These are phyloP conservation scores for Fusarium haematococcum DNA, from an alignment of 2,329 filamentous ascomycete species.

Conservation along the genomic window DNA sequence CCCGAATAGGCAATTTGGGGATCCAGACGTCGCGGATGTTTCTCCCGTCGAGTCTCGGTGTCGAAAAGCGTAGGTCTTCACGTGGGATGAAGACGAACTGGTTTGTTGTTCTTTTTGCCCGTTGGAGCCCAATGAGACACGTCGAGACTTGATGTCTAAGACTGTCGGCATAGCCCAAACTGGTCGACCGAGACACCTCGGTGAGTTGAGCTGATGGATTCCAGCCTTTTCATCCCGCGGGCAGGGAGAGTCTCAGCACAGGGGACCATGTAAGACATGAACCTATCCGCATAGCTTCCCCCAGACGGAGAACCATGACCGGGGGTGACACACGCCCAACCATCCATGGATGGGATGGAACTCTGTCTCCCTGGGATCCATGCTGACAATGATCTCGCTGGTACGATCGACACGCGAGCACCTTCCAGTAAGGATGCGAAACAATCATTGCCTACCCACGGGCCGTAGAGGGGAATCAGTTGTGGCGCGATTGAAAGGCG, in stretches of 20 bases:
- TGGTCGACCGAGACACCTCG: conserved; percentile 30
- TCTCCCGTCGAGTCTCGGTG: conserved; percentile 35
- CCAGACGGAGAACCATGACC: conserved; percentile 12
- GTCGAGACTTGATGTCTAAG: conserved; percentile 6
- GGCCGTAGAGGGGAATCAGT: conserved; percentile 6
- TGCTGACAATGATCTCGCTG: conserved; percentile 14
- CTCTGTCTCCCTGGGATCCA: conserved; percentile 7
- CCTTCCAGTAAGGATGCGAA: conserved; percentile 27
- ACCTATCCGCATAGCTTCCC: not conserved
- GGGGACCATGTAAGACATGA: not conserved
- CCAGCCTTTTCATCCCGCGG: conserved; percentile 21
- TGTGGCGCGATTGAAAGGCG: conserved; percentile 14
- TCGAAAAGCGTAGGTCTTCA: conserved; percentile 43
- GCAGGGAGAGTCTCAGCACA: not conserved
- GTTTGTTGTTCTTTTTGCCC: not conserved
- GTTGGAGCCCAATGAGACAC: conserved; percentile 8
- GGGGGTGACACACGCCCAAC: not conserved
- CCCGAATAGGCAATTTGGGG: conserved; percentile 29
- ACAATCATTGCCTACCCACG: conserved; percentile 22
- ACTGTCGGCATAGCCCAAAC: conserved; percentile 15
- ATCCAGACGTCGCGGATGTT: conserved; percentile 23
- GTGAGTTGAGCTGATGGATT: conserved; percentile 15
- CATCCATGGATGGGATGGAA: conserved; percentile 3
- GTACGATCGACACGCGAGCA: conserved; percentile 32
- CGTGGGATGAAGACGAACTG: conserved; percentile 28